phyloP scores from a whole-genome alignment of 306 rosid species.

The Gleditsia sinensis region DNA sequence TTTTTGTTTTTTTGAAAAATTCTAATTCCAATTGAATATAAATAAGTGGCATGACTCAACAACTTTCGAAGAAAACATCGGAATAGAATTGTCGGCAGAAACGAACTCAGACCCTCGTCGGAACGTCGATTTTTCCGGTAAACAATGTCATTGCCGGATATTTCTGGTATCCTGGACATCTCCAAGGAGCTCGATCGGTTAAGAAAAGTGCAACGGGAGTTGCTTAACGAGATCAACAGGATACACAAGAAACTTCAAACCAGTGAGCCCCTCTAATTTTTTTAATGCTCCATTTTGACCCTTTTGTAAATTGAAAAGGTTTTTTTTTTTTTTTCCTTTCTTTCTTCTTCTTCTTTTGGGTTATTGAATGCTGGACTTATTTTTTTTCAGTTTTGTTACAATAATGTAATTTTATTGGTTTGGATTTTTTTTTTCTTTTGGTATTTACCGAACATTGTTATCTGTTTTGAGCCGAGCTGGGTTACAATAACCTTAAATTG shows the following conservation, averaged over 20 bases:
- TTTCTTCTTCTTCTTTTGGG: not conserved
- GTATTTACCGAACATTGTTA: not conserved
- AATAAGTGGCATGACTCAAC: not conserved
- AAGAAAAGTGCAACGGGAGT: not conserved
- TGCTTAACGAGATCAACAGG: not conserved
- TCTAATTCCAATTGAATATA: not conserved
- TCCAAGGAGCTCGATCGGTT: not conserved
- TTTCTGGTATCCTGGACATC: not conserved
- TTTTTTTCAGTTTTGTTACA: not conserved
- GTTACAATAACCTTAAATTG: not conserved
- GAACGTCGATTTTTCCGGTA: not conserved
- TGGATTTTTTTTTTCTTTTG: not conserved
- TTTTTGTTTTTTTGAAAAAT: conserved; percentile 4
- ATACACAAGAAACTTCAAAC: not conserved
- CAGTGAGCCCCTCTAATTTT: not conserved
- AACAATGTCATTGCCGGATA: not conserved
- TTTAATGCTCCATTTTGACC: not conserved
- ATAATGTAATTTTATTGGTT: not conserved
- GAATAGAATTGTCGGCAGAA: not conserved
- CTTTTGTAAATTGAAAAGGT: not conserved
- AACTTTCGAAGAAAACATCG: not conserved
- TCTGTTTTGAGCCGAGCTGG: not conserved
- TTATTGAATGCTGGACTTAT: not conserved
- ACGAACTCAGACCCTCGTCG: not conserved
- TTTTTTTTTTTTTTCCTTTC: too few relatives aligned